These are phyloP conservation scores for Claviceps arundinis DNA, from an alignment of 2,329 filamentous ascomycete genomes.

Conservation along the genomic window DNA sequence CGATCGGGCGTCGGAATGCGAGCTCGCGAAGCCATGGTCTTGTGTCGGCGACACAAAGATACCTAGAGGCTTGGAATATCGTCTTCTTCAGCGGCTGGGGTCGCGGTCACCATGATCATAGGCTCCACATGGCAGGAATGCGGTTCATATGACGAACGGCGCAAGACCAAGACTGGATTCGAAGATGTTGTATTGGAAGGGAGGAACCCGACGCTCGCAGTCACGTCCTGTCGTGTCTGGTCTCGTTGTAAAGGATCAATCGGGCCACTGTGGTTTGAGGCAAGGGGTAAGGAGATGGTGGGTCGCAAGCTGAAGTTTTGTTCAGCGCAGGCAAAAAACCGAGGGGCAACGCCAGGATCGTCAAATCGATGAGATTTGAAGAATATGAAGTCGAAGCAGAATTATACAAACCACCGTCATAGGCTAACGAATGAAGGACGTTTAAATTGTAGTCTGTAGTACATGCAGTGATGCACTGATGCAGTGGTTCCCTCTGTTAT, in stretches of 20 bases:
- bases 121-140: neutral
- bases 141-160: neutral
- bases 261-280: neutral
- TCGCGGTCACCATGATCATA: slow-evolving; percentile 7
- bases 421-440: no score
- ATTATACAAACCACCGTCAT: neutral
- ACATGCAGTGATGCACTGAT: neutral
- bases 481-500: neutral
- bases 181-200: neutral
- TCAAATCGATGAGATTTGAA: neutral
- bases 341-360: neutral
- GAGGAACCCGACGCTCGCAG: neutral
- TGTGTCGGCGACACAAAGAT: slow-evolving; percentile 5
- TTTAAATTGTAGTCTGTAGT: neutral
- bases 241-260: neutral
- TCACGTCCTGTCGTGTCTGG: neutral
- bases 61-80: neutral
- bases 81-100: slow-evolving; percentile 2
- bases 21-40: slow-evolving; percentile 5
- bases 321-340: neutral
- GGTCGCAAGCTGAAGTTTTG: neutral
- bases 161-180: neutral
- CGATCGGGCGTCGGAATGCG: slow-evolving; percentile 6
- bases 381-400: neutral
- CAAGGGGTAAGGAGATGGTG: neutral